Evolutionary conservation across 768 basidiomycete genomes (phyloP).

Genomic region (Trametopsis cervina): DNA sequence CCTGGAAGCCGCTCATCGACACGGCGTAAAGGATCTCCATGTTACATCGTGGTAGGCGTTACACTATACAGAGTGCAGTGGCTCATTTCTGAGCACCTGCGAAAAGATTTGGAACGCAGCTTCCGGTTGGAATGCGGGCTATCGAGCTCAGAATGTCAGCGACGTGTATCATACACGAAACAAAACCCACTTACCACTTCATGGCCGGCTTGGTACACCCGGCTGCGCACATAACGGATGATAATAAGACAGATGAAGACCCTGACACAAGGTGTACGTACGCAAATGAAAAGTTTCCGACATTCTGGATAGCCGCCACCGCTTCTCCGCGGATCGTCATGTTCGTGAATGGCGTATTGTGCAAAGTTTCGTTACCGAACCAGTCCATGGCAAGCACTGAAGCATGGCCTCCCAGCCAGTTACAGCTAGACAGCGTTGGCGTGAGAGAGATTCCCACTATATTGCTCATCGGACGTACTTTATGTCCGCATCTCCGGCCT

Average conservation of each 20-base stretch:
- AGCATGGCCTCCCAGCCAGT: constrained; percentile 33
- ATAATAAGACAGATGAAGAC: neutral
- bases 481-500: constrained; percentile 37
- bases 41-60: too few relatives aligned
- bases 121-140: constrained; percentile 60
- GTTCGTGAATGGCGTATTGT: constrained; percentile 37
- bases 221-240: constrained; percentile 26
- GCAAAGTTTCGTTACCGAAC: constrained; percentile 36
- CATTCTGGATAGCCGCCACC: constrained; percentile 55
- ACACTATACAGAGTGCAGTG: constrained; percentile 43
- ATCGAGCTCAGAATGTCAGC: neutral
- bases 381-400: constrained; percentile 38
- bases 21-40: too few relatives aligned
- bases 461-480: constrained; percentile 19
- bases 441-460: neutral
- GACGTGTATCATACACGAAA: neutral
- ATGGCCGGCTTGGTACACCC: constrained; percentile 53
- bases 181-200: constrained; percentile 43
- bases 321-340: constrained; percentile 48
- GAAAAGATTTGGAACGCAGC: constrained; percentile 52
- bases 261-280: constrained; percentile 26
- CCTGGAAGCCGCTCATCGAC: too few relatives aligned
- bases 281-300: constrained; percentile 65
- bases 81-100: constrained; percentile 44
- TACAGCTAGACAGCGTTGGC: constrained; percentile 23